phyloP scores from a whole-genome alignment of 2,329 filamentous ascomycete species.

The Diaporthe citrichinensis region DNA sequence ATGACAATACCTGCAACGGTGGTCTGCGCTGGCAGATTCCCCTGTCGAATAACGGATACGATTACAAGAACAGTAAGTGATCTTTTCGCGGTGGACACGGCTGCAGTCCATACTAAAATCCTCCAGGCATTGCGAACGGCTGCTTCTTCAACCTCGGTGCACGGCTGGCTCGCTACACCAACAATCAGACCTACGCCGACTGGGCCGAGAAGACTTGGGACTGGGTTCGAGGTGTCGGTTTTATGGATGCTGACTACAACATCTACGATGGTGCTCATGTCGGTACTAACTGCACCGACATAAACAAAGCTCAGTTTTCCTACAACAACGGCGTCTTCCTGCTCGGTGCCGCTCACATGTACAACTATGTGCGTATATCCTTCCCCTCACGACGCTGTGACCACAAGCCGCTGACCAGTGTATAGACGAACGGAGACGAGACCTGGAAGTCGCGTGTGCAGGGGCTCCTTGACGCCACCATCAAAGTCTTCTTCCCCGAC shows the following conservation, averaged over 20 bases:
- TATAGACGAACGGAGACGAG: conserved; percentile 36
- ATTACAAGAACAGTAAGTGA: conserved; percentile 70
- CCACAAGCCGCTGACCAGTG: background rate
- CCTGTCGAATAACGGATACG: conserved; percentile 83
- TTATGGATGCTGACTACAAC: conserved; percentile 72
- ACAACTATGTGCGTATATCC: conserved; percentile 51
- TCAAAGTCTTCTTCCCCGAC: conserved; percentile 54
- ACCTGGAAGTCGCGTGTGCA: conserved; percentile 41
- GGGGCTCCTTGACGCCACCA: conserved; percentile 38
- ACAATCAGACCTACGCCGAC: conserved; percentile 81
- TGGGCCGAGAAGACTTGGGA: conserved; percentile 84
- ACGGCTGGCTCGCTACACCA: conserved; percentile 78
- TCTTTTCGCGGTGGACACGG: background rate
- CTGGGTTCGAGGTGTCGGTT: conserved; percentile 71
- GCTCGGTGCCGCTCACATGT: conserved; percentile 64
- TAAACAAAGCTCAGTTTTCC: conserved; percentile 66
- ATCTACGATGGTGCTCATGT: conserved; percentile 75
- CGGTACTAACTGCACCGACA: conserved; percentile 65
- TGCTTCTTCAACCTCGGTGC: conserved; percentile 68
- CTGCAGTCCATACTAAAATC: conserved; percentile 1
- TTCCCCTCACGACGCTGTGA: background rate
- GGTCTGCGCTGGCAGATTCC: conserved; percentile 90
- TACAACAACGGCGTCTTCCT: conserved; percentile 90
- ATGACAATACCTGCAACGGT: conserved; percentile 73
- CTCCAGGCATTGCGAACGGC: conserved; percentile 60